Evolutionary conservation across 1,284 basidiomycete genomes (phyloP), one percentile per base, ranked within the genome.

Genomic region (Cutaneotrichosporon mucoides): DNA sequence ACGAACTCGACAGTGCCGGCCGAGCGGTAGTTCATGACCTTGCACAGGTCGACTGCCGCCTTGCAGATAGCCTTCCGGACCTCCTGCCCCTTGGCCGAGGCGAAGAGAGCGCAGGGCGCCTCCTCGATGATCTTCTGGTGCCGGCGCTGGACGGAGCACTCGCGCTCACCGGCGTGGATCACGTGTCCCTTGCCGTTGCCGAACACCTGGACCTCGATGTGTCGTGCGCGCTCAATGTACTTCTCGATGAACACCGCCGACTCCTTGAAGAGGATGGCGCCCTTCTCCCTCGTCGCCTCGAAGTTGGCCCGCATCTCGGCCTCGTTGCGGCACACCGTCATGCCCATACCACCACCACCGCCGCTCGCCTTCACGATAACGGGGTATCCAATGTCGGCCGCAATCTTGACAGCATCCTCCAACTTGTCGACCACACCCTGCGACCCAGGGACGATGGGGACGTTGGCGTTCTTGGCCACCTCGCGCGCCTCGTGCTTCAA

Each of bases 101-200:
- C 84, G 77, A 69, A 84, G 83, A 5, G 84, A 82, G 65, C 84
- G 43, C 62, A 66, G 0, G 65, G 65, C 1, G 82, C 81, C 68
- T 88, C 88, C 68, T 89, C 87, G 37, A 89, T 82, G 5, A 89
- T 82, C 69, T 89, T 89, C 73, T 89, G 88, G 67, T 88, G 84
- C 34, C 87, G 76, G 36, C 88, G 79, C 69, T 89, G 88, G 13
- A 88, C 77, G 46, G 84, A 85, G 66, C 86, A 87, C 70, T 89
- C 88, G 9, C 88, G 80, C 68, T 88, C 87, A 38, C 85, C 84
- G 78, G 88, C 82, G 68, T 87, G 85, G 11, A 87, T 78, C 2
- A 83, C 84, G 55, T 84, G 78, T 4, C 78, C 76, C 5, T 71
- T 52, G 0, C 85, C 86, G 68, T 88, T 83, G 12, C 86, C 87